Base-by-base conservation (phyloP, 192 early-diverging fungal genomes). In the Entomortierella chlamydospora region DNA sequence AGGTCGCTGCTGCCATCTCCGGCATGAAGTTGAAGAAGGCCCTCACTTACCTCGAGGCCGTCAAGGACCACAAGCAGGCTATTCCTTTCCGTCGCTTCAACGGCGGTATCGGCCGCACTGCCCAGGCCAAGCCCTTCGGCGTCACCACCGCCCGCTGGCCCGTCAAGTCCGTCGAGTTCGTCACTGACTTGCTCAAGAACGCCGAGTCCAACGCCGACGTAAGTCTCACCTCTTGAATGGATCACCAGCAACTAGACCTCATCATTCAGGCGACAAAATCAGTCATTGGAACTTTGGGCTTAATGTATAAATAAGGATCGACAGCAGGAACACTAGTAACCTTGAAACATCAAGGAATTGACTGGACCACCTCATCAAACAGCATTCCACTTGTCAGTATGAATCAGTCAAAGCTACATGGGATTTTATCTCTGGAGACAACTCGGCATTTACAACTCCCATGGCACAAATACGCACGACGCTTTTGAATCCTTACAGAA, bases 61-160 rank as follows among this genome's bases (percentile, higher is more conserved):
- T 99, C 76, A 93, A 93, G 87, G 94, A 93, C 83, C 95, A 96
- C 90, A 97, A 97, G 91, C 96, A 95, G 87, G 92, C 91, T 79
- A 91, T 99, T 70, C 97, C 97, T 63, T 98, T 99, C 95, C 91
- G 95, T 68, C 89, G 95, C 74, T 99, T 97, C 93, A 88, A 93
- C 85, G 95, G 96, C 65, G 97, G 97, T 90, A 91, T 97, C 69
- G 97, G 97, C 64, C 96, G 97, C 73, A 93, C 92, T 76, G 96
- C 96, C 53, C 97, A 99, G 91, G 97, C 92, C 83, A 98, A 98
- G 92, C 90, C 88, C 57, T 95, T 95, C 84, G 92, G 92, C 65
- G 89, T 91, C 51, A 93, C 96, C 59, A 79, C 63, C 62, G 82
- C 89, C 72, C 94, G 98, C 87, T 99, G 98, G 98, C 98, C 98